Percentiles rank a stretch among this genome's conserved stretches.
phyloP scores from a whole-genome alignment of 2,329 filamentous ascomycete genomes.

The Bipolaris gigantea region DNA sequence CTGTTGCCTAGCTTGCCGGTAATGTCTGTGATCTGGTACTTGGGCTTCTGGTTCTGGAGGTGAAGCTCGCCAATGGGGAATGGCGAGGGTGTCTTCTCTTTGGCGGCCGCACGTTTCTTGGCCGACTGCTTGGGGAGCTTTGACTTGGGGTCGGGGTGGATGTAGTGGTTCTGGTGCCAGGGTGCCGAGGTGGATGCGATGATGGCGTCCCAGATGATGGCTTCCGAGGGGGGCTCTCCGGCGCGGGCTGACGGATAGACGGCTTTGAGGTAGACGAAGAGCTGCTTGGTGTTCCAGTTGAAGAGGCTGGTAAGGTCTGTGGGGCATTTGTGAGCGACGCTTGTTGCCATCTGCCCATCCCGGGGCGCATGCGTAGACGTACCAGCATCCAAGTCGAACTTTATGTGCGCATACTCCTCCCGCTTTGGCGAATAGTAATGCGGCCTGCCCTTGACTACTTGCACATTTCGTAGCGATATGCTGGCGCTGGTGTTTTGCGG shows the following conservation, averaged over 20 bases:
- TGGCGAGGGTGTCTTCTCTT: constrained; percentile 17
- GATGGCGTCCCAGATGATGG: constrained; percentile 95
- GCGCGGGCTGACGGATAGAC: constrained; percentile 59
- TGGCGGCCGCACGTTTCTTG: constrained; percentile 19
- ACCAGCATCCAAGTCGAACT: constrained; percentile 86
- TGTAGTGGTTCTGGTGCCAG: constrained; percentile 54
- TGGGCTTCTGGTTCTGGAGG: constrained; percentile 83
- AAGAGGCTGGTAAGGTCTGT: constrained; percentile 85
- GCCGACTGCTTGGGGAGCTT: constrained; percentile 45
- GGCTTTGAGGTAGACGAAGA: constrained; percentile 95
- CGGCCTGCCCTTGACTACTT: constrained; percentile 89
- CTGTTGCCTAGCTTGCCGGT: constrained; percentile 74
- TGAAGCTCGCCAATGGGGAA: constrained; percentile 68
- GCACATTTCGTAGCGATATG: constrained; percentile 72
- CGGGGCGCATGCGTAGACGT: constrained; percentile 16
- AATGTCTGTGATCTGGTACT: constrained; percentile 96
- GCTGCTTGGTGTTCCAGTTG: constrained; percentile 98
- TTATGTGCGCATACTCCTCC: constrained; percentile 94
- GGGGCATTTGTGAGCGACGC: not conserved
- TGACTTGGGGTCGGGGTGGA: constrained; percentile 61
- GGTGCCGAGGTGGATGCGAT: constrained; percentile 72
- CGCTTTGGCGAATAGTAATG: constrained; percentile 92
- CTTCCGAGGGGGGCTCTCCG: constrained; percentile 56
- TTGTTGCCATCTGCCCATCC: not conserved
- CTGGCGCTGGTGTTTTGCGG: constrained; percentile 68